Evolutionary conservation across 768 basidiomycete genomes (phyloP).

Genomic region (Collybiopsis luxurians): DNA sequence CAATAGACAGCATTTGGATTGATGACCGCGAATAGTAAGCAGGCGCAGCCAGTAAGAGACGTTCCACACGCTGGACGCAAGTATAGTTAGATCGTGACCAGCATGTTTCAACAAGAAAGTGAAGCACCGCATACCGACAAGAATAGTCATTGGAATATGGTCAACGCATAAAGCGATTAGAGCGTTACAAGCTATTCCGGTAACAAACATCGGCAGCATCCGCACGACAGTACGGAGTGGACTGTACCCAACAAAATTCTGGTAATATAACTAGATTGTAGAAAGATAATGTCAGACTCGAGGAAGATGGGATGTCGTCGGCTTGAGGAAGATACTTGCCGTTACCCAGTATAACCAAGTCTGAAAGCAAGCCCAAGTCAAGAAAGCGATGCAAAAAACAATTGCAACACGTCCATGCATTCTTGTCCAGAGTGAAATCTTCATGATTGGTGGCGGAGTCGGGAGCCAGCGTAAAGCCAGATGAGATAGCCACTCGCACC

Average conservation of each 20-base stretch:
- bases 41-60: conserved; percentile 51
- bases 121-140: conserved; percentile 45
- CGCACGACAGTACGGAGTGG: conserved; percentile 65
- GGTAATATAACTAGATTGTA: conserved; percentile 66
- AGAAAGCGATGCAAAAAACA: conserved; percentile 60
- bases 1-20: conserved; percentile 57
- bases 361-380: conserved; percentile 59
- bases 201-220: conserved; percentile 68
- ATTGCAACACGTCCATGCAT: conserved; percentile 59
- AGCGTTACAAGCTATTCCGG: conserved; percentile 62
- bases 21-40: conserved; percentile 69
- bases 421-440: conserved; percentile 59
- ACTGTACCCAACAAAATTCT: conserved; percentile 52
- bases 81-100: not conserved
- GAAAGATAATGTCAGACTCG: not conserved
- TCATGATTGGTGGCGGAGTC: conserved; percentile 64
- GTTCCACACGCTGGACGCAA: conserved; percentile 41
- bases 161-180: conserved; percentile 60
- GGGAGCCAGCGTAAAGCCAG: not conserved
- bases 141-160: conserved; percentile 50
- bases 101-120: too few species aligned
- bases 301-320: not conserved
- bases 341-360: conserved; percentile 43
- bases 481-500: not conserved
- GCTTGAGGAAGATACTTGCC: conserved; percentile 11